These are phyloP conservation scores for Cryphonectria japonica DNA, from an alignment of 2,329 filamentous ascomycete species.

Conservation along the genomic window DNA sequence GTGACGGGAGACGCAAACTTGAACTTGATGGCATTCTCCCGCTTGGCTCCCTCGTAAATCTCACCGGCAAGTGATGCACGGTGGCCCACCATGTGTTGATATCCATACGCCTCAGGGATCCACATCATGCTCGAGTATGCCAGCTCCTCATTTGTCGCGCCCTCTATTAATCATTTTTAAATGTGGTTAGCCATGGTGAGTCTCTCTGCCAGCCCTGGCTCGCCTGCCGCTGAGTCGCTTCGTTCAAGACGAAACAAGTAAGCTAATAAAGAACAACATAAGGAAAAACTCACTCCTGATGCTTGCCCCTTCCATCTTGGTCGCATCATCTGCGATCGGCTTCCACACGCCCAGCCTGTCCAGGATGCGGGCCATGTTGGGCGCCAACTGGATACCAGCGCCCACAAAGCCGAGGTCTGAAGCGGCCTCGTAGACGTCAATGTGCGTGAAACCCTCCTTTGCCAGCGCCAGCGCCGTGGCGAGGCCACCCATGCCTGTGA, in stretches of 20 bases:
- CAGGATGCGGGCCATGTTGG: conserved; percentile 79
- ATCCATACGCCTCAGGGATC: conserved; percentile 59
- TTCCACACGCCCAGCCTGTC: conserved; percentile 43
- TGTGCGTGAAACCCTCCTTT: conserved; percentile 73
- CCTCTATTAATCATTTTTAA: conserved; percentile 44
- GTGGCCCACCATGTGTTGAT: conserved; percentile 69
- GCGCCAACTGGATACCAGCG: conserved; percentile 82
- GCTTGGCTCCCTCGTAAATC: conserved; percentile 61
- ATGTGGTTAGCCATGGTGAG: neutral
- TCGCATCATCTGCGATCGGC: conserved; percentile 26
- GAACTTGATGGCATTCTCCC: conserved; percentile 59
- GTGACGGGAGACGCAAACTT: conserved; percentile 55
- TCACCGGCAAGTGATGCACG: conserved; percentile 60
- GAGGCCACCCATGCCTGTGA: conserved; percentile 76
- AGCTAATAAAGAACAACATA: no score
- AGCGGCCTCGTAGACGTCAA: conserved; percentile 75
- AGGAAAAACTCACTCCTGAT: conserved; percentile 23
- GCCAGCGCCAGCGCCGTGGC: conserved; percentile 73
- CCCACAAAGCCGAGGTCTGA: conserved; percentile 79
- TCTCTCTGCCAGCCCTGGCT: neutral
- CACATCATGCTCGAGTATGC: conserved; percentile 62
- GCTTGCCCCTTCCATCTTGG: conserved; percentile 26
- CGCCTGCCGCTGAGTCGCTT: no score
- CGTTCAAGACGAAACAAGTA: no score
- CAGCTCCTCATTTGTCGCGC: conserved; percentile 60